Evolutionary conservation across 345 rosid species (phyloP).

Genomic region (Murraya koenigii): DNA sequence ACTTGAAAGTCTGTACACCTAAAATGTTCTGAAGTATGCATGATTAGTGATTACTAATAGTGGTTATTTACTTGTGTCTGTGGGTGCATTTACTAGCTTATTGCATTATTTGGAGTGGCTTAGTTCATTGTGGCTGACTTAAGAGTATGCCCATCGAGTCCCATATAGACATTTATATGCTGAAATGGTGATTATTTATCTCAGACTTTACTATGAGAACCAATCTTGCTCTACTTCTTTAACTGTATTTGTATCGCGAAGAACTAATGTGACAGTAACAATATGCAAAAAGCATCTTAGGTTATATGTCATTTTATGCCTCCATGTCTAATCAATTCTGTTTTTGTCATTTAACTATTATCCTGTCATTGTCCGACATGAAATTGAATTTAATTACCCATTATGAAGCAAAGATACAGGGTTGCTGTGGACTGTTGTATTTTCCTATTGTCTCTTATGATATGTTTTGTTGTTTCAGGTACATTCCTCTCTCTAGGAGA

Average conservation of each 20-base stretch:
- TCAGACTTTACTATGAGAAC: neutral
- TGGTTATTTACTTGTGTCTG: neutral
- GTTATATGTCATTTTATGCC: neutral
- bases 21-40: neutral
- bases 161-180: no score
- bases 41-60: neutral
- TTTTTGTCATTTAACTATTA: neutral
- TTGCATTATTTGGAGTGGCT: neutral
- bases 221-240: neutral
- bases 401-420: neutral
- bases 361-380: neutral
- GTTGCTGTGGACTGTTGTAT: neutral
- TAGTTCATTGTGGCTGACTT: neutral
- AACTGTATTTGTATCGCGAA: neutral
- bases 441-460: slow-evolving; percentile 4
- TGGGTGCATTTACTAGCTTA: neutral
- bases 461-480: slow-evolving; percentile 49
- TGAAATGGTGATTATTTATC: no score
- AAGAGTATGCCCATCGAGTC: no score
- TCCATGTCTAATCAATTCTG: neutral
- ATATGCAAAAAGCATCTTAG: neutral
- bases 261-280: neutral
- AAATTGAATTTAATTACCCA: neutral
- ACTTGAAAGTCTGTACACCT: neutral
- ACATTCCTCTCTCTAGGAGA: slow-evolving; percentile 67